These are phyloP conservation scores for Garcia nutans DNA, from an alignment of 345 rosid species.

Conservation along the genomic window DNA sequence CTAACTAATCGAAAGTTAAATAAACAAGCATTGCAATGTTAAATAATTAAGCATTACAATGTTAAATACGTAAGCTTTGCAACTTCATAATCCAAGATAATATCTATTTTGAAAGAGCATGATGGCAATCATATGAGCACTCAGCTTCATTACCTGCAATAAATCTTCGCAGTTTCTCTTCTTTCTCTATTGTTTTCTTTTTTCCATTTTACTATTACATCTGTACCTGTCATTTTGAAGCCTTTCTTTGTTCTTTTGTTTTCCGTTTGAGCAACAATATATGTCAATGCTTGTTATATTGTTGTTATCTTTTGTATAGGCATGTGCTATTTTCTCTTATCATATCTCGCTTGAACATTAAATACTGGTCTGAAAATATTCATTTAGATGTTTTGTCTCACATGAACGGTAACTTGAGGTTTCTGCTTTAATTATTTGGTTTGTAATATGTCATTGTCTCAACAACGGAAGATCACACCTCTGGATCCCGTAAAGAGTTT, in stretches of 20 bases:
- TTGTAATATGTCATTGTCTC: neutral
- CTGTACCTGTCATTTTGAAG: neutral
- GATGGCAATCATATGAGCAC: neutral
- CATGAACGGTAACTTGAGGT: neutral
- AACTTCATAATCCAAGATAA: neutral
- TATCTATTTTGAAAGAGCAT: neutral
- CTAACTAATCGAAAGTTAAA: neutral
- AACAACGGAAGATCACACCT: neutral
- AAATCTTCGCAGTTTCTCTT: neutral
- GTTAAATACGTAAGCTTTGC: neutral
- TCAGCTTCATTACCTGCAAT: neutral
- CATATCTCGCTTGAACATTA: neutral
- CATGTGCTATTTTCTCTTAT: neutral
- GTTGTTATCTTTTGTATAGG: conserved; percentile 2
- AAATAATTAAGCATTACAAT: no score
- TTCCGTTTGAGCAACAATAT: neutral
- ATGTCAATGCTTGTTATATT: neutral
- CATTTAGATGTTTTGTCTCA: neutral
- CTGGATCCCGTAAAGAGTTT: neutral
- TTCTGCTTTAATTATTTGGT: neutral
- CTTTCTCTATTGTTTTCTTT: neutral
- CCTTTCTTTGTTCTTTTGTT: neutral
- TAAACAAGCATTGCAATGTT: neutral
- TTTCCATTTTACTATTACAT: neutral
- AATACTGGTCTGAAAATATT: neutral